These are phyloP conservation scores for Pyropia haitanensis DNA, from an alignment of 23 red algal genomes.

Conservation along the genomic window DNA sequence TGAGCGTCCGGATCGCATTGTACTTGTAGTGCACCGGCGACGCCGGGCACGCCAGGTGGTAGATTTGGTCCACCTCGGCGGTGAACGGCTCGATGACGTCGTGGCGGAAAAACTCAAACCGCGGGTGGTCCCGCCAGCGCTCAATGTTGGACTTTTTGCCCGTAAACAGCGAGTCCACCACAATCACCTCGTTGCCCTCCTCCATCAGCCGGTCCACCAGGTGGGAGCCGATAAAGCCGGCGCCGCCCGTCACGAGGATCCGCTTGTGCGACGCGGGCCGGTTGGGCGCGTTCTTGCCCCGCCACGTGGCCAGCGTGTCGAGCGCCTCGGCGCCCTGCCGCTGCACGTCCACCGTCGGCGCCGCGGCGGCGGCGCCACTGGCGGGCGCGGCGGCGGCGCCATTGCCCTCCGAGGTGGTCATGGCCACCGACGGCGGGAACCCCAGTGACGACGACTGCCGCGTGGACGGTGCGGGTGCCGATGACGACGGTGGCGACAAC, in stretches of 20 bases:
- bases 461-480: too few species aligned
- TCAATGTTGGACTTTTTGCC: constrained; percentile 86
- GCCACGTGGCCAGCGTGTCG: constrained; percentile 68
- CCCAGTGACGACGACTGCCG: too few species aligned
- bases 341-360: constrained; percentile 46
- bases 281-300: constrained; percentile 81
- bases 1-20: constrained; percentile 99
- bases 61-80: constrained; percentile 94
- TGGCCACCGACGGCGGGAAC: too few species aligned
- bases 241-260: constrained; percentile 95
- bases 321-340: constrained; percentile 61
- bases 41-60: constrained; percentile 96
- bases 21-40: constrained; percentile 99
- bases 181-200: constrained; percentile 96
- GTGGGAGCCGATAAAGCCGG: constrained; percentile 99
- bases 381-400: too few species aligned
- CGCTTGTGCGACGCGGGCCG: constrained; percentile 62
- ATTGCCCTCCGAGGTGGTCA: too few species aligned
- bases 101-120: constrained; percentile 98
- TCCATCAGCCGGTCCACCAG: constrained; percentile 95
- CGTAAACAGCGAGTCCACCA: constrained; percentile 91
- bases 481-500: too few species aligned
- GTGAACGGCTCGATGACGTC: constrained; percentile 89
- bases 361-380: not conserved
- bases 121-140: constrained; percentile 59